Percentiles rank a stretch among this genome's conserved stretches.
Conservation (phyloP, 495 filamentous ascomycete species). For the Trichoderma gamsii region DNA sequence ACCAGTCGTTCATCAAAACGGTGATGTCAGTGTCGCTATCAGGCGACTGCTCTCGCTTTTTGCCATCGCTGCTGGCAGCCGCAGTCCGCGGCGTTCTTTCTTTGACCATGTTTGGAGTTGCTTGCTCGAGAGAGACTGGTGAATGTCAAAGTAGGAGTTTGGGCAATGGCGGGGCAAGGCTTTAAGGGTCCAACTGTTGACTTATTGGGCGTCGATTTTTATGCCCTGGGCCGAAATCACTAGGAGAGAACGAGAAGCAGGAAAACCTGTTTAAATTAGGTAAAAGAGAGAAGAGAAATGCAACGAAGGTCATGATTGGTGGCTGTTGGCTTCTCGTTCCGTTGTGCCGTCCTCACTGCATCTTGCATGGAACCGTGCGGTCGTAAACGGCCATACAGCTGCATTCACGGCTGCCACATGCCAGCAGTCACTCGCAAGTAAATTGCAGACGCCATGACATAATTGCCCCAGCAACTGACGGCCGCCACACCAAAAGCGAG, state of each 20-base stretch:
- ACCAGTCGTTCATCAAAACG: not conserved
- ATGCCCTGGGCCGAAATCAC: not conserved
- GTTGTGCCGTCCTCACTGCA: not conserved
- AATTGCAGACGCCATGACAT: slow-evolving; percentile 15
- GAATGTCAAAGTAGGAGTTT: not conserved
- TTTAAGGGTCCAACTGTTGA: slow-evolving; percentile 13
- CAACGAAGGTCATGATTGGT: not conserved
- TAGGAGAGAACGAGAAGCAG: not conserved
- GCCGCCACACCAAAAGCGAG: not conserved
- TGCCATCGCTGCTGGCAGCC: slow-evolving; percentile 21
- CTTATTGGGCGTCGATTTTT: slow-evolving; percentile 12
- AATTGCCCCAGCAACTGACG: slow-evolving; percentile 16
- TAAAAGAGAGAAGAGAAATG: not conserved
- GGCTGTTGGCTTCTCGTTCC: not conserved
- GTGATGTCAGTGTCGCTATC: slow-evolving; percentile 14
- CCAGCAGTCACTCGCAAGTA: not conserved
- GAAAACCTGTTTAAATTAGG: too few species aligned
- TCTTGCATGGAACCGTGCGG: not conserved
- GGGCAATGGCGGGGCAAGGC: slow-evolving; percentile 25
- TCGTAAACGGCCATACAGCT: not conserved
- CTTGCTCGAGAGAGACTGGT: not conserved
- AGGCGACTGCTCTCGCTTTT: not conserved
- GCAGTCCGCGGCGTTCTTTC: slow-evolving; percentile 25
- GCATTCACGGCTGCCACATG: not conserved
- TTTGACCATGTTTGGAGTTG: slow-evolving; percentile 25